Conservation (phyloP, 768 basidiomycete species). For the Kwoniella europaea region DNA sequence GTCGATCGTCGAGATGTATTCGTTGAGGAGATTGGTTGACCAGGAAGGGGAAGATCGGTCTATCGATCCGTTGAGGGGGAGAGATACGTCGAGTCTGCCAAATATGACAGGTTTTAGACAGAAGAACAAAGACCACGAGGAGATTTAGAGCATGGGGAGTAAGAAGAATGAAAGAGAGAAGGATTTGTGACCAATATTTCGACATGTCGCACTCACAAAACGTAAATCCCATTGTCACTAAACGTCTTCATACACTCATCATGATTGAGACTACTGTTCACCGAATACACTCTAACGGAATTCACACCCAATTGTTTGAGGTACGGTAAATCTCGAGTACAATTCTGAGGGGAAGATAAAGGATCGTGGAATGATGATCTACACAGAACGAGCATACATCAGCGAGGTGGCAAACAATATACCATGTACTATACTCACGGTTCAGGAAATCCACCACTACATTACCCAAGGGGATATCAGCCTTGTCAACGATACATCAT, state of each 20-base stretch:
- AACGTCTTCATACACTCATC: slow-evolving; percentile 82
- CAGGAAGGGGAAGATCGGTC: slow-evolving; percentile 74
- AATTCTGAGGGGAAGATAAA: slow-evolving; percentile 69
- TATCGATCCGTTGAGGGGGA: slow-evolving; percentile 79
- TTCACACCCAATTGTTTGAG: slow-evolving; percentile 79
- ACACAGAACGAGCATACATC: background rate
- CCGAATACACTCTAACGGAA: slow-evolving; percentile 82
- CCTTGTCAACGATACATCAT: background rate
- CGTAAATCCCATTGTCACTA: slow-evolving; percentile 80
- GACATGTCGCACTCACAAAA: slow-evolving; percentile 67
- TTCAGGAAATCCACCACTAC: slow-evolving; percentile 58
- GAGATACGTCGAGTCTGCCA: slow-evolving; percentile 77
- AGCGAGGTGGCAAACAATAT: background rate
- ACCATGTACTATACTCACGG: slow-evolving; percentile 58
- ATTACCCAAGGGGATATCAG: background rate
- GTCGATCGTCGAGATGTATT: slow-evolving; percentile 78
- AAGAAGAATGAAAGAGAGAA: slow-evolving; percentile 3
- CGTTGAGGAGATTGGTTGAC: slow-evolving; percentile 78
- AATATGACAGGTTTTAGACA: background rate
- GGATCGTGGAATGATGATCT: slow-evolving; percentile 76
- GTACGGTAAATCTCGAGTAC: slow-evolving; percentile 78
- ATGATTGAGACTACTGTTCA: slow-evolving; percentile 80
- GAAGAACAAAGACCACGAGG: slow-evolving; percentile 1
- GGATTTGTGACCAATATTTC: background rate
- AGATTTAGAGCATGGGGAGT: slow-evolving; percentile 6